A percentile compares a stretch with the other conserved stretches of the same genome.
These are phyloP conservation scores for Claviceps sp. DNA, from an alignment of 2,329 filamentous ascomycete species.

Conservation along the genomic window DNA sequence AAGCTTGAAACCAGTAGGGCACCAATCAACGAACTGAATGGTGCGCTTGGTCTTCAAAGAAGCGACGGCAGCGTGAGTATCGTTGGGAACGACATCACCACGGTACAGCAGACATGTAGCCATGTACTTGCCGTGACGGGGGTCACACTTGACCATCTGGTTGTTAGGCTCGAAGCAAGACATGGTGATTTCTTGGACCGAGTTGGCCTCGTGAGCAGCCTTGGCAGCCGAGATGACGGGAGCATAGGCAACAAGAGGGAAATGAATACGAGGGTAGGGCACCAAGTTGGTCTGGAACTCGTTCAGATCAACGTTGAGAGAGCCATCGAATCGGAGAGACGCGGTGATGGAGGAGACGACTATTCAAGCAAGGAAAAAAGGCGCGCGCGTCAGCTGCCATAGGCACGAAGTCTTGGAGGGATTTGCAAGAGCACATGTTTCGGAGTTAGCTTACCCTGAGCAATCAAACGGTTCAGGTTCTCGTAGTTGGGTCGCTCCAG, in stretches of 20 bases:
- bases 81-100: slow-evolving; percentile 94
- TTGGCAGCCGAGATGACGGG: slow-evolving; percentile 91
- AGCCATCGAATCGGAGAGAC: slow-evolving; percentile 95
- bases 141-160: slow-evolving; percentile 99
- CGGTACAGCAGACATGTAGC: slow-evolving; percentile 96
- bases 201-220: slow-evolving; percentile 95
- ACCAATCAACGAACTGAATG: slow-evolving; percentile 99
- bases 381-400: background rate
- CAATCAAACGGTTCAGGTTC: slow-evolving; percentile 97
- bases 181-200: slow-evolving; percentile 95
- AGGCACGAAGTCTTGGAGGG: background rate
- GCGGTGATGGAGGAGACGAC: slow-evolving; percentile 98
- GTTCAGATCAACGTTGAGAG: slow-evolving; percentile 97
- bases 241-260: slow-evolving; percentile 93
- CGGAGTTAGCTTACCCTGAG: slow-evolving; percentile 56
- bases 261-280: slow-evolving; percentile 97
- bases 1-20: slow-evolving; percentile 99
- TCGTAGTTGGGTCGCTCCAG: slow-evolving; percentile 97
- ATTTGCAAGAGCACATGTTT: background rate
- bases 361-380: slow-evolving; percentile 19
- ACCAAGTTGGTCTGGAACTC: slow-evolving; percentile 99
- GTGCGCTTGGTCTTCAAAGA: slow-evolving; percentile 98
- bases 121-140: slow-evolving; percentile 99
- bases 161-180: slow-evolving; percentile 99
- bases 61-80: slow-evolving; percentile 82